phyloP scores from a whole-genome alignment of 306 rosid genomes.

The Parietaria judaica region DNA sequence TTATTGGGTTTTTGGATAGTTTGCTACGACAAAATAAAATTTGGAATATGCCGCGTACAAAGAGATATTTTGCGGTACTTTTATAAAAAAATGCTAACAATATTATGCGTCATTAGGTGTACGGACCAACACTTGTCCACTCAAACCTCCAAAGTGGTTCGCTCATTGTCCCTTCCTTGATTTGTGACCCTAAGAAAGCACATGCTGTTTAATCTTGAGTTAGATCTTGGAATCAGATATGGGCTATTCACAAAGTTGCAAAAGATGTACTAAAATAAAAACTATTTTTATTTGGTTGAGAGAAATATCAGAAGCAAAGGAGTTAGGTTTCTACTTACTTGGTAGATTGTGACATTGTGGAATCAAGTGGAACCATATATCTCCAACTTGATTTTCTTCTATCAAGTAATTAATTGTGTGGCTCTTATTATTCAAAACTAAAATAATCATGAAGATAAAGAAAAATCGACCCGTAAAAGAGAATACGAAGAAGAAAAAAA shows the following conservation, averaged over 20 bases:
- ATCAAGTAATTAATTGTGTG: neutral
- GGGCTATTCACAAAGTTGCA: neutral
- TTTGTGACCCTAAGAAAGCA: neutral
- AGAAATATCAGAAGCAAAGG: neutral
- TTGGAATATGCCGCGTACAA: too few species aligned
- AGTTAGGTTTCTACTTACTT: neutral
- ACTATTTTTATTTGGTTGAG: neutral
- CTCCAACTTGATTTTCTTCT: neutral
- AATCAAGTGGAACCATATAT: neutral
- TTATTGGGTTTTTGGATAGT: too few species aligned
- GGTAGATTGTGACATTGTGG: neutral
- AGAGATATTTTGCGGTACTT: too few species aligned
- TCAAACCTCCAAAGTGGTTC: neutral
- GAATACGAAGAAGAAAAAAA: too few species aligned
- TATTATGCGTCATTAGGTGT: neutral
- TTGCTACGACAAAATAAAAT: too few species aligned
- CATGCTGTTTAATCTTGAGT: neutral
- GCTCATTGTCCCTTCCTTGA: neutral
- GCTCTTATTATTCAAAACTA: neutral
- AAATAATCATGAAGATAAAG: neutral
- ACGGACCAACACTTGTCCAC: conserved; percentile 7
- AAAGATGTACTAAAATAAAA: too few species aligned
- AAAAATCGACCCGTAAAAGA: too few species aligned
- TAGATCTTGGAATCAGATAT: neutral
- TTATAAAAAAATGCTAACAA: too few species aligned